Percentiles rank a stretch among this genome's conserved stretches.
Conservation (phyloP, 805 yeast species). For the Yamadazyma phyllophila region DNA sequence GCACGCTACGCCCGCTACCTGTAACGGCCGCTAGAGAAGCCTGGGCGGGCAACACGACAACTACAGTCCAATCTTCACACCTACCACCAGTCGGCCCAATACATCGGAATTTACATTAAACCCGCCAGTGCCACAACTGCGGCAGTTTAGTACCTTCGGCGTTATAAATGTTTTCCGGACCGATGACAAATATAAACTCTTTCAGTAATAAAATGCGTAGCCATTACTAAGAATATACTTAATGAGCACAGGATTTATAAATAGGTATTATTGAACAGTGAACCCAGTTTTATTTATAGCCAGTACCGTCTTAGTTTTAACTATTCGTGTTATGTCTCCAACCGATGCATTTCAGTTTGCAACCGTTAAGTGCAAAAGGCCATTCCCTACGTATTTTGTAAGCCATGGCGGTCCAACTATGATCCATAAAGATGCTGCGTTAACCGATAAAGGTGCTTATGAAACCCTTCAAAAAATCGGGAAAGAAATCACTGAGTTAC, state of each 20-base stretch:
- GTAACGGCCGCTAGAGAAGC: no score
- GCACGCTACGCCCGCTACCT: no score
- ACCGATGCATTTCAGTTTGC: background rate
- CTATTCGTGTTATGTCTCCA: background rate
- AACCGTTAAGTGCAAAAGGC: constrained; percentile 16
- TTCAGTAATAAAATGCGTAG: background rate
- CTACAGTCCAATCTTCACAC: no score
- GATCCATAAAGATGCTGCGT: constrained; percentile 50
- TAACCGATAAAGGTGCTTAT: constrained; percentile 65
- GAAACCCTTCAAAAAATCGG: constrained; percentile 51
- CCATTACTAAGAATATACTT: background rate
- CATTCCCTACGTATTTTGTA: constrained; percentile 61
- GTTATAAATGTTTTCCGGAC: background rate
- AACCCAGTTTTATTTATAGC: background rate
- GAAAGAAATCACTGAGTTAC: constrained; percentile 43
- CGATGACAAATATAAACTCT: background rate
- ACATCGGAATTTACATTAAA: no score
- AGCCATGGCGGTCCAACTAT: constrained; percentile 88
- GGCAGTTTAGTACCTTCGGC: background rate
- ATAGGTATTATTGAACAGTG: background rate
- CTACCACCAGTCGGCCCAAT: no score
- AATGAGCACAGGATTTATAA: background rate
- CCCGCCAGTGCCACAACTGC: background rate
- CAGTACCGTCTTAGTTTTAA: background rate
- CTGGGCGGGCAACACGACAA: no score